phyloP scores from a whole-genome alignment of 805 yeast species.

The Dipodascus geniculatus region DNA sequence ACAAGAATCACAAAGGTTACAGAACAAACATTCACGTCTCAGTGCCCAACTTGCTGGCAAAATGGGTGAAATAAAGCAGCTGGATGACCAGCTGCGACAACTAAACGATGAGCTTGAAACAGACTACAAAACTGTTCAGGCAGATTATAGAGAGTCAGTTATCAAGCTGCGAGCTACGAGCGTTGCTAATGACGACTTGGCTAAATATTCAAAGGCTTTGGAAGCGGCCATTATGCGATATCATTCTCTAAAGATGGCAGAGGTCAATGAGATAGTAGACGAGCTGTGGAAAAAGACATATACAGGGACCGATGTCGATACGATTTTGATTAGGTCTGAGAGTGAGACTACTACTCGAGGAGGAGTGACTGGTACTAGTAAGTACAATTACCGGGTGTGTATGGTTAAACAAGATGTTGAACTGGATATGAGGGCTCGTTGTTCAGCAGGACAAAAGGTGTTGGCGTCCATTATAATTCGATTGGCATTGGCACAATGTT shows the following conservation, averaged over 20 bases:
- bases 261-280: constrained; percentile 75
- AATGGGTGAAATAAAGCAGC: constrained; percentile 75
- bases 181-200: constrained; percentile 70
- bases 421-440: constrained; percentile 94
- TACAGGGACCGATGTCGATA: constrained; percentile 89
- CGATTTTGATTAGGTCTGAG: constrained; percentile 78
- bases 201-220: constrained; percentile 69
- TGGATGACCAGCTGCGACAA: constrained; percentile 54
- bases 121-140: constrained; percentile 61
- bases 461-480: constrained; percentile 85
- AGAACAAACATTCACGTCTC: constrained; percentile 38
- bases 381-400: constrained; percentile 87
- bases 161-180: constrained; percentile 64
- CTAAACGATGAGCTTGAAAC: constrained; percentile 48
- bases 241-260: constrained; percentile 85
- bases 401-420: constrained; percentile 90
- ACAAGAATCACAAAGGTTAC: constrained; percentile 38
- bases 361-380: constrained; percentile 34
- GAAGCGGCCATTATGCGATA: constrained; percentile 90
- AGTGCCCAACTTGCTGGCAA: constrained; percentile 63
- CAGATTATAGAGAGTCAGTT: constrained; percentile 55
- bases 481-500: constrained; percentile 87
- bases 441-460: constrained; percentile 97
- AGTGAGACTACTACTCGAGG: constrained; percentile 31
- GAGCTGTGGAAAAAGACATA: constrained; percentile 93